phyloP scores from a whole-genome alignment of 306 rosid species.

The Dalbergia cultrata region DNA sequence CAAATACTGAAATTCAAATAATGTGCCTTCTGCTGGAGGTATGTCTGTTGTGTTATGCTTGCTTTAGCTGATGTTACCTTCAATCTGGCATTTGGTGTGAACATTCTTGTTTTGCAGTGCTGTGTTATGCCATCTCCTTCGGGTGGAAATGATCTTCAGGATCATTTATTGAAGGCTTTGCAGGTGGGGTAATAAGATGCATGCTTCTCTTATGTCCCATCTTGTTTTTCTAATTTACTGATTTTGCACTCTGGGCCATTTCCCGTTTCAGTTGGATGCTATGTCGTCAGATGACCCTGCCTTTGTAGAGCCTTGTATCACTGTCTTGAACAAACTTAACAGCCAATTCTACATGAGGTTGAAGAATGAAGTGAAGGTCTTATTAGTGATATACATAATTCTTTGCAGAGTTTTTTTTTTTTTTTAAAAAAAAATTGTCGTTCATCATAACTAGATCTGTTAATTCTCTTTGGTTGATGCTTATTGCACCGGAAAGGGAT shows the following conservation, averaged over 20 bases:
- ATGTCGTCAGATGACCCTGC: conserved; percentile 66
- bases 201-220: conserved; percentile 9
- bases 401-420: conserved; percentile 9
- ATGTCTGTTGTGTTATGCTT: conserved; percentile 31
- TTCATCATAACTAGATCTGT: conserved; percentile 37
- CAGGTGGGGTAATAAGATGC: conserved; percentile 59
- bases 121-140: conserved; percentile 66
- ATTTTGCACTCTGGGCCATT: conserved; percentile 37
- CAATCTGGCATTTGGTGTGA: conserved; percentile 38
- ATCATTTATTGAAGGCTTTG: conserved; percentile 71
- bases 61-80: conserved; percentile 24
- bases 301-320: conserved; percentile 70
- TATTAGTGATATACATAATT: conserved; percentile 38
- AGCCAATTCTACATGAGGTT: conserved; percentile 61
- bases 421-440: background rate
- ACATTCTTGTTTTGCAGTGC: conserved; percentile 56
- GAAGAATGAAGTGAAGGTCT: conserved; percentile 73
- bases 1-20: conserved; percentile 70
- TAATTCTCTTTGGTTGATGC: conserved; percentile 8
- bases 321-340: conserved; percentile 75
- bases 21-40: conserved; percentile 89
- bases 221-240: conserved; percentile 27
- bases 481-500: background rate
- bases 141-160: conserved; percentile 63
- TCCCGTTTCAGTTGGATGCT: conserved; percentile 66